Base-by-base conservation (phyloP, 257 asterid species). In the Euphrasia confusa region DNA sequence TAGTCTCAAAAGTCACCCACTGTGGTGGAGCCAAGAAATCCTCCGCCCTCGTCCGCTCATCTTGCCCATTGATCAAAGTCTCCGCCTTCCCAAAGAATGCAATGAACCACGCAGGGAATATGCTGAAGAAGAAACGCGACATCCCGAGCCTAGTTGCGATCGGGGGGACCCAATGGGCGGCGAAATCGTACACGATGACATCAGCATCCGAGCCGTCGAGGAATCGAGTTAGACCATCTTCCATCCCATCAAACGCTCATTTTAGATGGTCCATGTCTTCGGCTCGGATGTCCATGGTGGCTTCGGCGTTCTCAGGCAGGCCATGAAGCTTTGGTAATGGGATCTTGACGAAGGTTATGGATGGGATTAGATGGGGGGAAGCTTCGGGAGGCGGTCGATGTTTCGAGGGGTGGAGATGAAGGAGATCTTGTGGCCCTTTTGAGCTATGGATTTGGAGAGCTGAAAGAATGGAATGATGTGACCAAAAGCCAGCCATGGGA, bases 401-500 rank as follows among this genome's bases (percentile, higher is more conserved):
- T 55, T 55, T 55, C 60, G 27, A 2, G 60, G 60, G 60, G 60
- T 55, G 35, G 60, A 55, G 17, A 55, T 28, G 37, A 55, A 55
- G 37, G 60, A 3, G 60, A 55, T 55, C 24, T 55, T 55, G 60
- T 55, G 60, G 37, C 60, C 60, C 6, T 28, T 55, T 55, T 10
- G 40, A 26, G 60, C 60, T 4, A 55, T 26, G 60, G 28, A 13
- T 55, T 55, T 55, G 60, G 60, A 55, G 60, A 55, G 60, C 10
- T 55, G 33, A 10, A 55, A 5, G 37, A 24, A 55, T 10, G 60
- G 60, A 17, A 74, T 74, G 37, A 78, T 50, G 35, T 78, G 77
- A 0, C 77, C 78, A 13, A 72, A 74, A 14, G 80, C 75, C 0
- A 71, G 64, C 80, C 83, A 74, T 55, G 79, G 83, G 49, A 71